phyloP scores from a whole-genome alignment of 2,329 filamentous ascomycete species.

The Nakataea oryzae region DNA sequence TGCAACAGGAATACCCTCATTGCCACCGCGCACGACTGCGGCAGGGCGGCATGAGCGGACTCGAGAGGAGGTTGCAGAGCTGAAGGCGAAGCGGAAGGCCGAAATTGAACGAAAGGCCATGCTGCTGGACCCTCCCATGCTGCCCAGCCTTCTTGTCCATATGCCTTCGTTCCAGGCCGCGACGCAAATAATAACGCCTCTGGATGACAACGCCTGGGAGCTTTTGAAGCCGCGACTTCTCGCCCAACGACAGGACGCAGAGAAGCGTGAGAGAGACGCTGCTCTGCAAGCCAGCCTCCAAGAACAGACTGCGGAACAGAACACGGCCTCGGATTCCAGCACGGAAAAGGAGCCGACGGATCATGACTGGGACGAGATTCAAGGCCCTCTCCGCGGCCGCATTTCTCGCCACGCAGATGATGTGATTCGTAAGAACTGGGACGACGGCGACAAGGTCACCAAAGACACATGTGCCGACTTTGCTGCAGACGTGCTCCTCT shows the following conservation, averaged over 20 bases:
- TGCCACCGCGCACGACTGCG: neutral
- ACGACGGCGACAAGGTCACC: slow-evolving; percentile 49
- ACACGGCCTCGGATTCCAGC: slow-evolving; percentile 16
- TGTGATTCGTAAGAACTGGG: slow-evolving; percentile 56
- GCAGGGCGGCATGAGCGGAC: slow-evolving; percentile 36
- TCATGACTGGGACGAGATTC: slow-evolving; percentile 60
- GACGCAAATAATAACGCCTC: slow-evolving; percentile 55
- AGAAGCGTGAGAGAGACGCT: slow-evolving; percentile 39
- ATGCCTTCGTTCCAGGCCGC: slow-evolving; percentile 68
- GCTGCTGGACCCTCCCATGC: slow-evolving; percentile 55
- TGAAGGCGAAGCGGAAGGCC: slow-evolving; percentile 51
- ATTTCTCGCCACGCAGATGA: slow-evolving; percentile 61
- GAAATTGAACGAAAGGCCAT: slow-evolving; percentile 65
- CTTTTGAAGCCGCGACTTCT: slow-evolving; percentile 57
- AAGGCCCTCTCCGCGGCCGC: slow-evolving; percentile 54
- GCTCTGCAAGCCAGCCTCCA: slow-evolving; percentile 13
- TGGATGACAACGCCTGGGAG: slow-evolving; percentile 62
- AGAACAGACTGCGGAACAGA: slow-evolving; percentile 9
- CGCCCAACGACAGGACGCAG: slow-evolving; percentile 54
- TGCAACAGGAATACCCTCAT: neutral
- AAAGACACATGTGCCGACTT: slow-evolving; percentile 57
- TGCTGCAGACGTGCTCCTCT: slow-evolving; percentile 59
- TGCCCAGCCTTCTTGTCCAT: slow-evolving; percentile 50
- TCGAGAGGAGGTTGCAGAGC: slow-evolving; percentile 49
- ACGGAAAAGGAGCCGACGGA: slow-evolving; percentile 52